Evolutionary conservation across 345 rosid genomes (phyloP).

Genomic region (Trapa bicornis): DNA sequence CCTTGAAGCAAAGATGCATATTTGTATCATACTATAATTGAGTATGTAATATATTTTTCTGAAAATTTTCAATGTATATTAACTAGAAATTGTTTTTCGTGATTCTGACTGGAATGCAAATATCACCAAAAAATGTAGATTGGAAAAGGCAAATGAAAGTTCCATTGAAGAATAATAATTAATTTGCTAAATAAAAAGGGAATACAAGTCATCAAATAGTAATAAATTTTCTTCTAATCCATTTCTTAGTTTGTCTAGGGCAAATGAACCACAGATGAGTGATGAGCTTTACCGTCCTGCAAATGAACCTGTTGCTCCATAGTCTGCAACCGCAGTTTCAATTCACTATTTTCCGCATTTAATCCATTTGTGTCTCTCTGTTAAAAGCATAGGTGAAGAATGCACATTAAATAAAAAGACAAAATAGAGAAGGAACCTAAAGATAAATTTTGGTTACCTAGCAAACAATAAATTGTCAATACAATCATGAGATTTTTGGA

Average conservation of each 20-base stretch:
- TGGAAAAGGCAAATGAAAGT: background rate
- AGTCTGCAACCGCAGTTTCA: too few relatives aligned
- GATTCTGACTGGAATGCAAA: background rate
- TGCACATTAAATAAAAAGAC: background rate
- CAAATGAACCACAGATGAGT: background rate
- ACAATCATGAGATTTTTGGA: too few relatives aligned
- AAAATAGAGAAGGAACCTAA: background rate
- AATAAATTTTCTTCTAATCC: background rate
- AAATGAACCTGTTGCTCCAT: too few relatives aligned
- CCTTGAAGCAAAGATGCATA: background rate
- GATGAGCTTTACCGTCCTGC: too few relatives aligned
- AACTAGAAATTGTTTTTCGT: background rate
- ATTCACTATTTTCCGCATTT: too few relatives aligned
- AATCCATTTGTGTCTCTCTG: conserved; percentile 47
- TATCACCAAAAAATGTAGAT: background rate
- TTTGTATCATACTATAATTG: background rate
- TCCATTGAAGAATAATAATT: background rate
- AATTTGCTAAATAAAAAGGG: background rate
- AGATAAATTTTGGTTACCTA: background rate
- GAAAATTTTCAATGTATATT: background rate
- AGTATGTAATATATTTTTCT: background rate
- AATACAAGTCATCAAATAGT: background rate
- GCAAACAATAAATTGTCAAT: too few relatives aligned
- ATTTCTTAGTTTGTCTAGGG: background rate
- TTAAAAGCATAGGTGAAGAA: background rate